These are phyloP conservation scores for Tranzscheliella williamsii DNA, from an alignment of 1,284 basidiomycete genomes.

Conservation along the genomic window DNA sequence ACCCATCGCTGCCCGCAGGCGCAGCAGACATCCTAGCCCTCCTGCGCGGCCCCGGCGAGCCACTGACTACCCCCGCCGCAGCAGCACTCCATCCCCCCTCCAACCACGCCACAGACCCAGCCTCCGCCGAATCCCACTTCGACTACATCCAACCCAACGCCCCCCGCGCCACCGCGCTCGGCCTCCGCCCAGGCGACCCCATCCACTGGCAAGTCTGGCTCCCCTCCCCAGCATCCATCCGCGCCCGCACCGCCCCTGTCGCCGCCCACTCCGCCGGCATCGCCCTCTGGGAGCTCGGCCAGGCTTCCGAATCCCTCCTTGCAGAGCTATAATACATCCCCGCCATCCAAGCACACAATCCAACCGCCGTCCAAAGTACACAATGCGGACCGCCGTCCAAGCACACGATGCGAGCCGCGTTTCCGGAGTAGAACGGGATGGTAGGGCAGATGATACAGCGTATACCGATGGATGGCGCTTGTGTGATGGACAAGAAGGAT, in stretches of 20 bases:
- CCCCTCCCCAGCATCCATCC: conserved; percentile 6
- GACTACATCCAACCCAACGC: conserved; percentile 25
- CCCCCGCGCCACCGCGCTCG: conserved; percentile 3
- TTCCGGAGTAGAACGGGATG: too few species aligned
- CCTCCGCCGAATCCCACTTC: conserved; percentile 11
- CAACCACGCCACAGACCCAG: conserved; percentile 6
- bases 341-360: background rate
- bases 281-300: conserved; percentile 35
- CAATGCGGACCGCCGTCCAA: too few species aligned
- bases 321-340: conserved; percentile 15
- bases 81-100: conserved; percentile 5
- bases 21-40: conserved; percentile 5
- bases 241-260: conserved; percentile 1
- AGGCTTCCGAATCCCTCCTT: conserved; percentile 13
- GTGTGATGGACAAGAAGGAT: too few species aligned
- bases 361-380: background rate
- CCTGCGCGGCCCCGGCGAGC: conserved; percentile 26
- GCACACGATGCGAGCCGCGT: too few species aligned
- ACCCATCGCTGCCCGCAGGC: conserved; percentile 3
- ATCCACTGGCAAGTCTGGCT: conserved; percentile 28
- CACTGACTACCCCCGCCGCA: conserved; percentile 6
- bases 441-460: too few species aligned
- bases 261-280: conserved; percentile 15
- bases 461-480: too few species aligned
- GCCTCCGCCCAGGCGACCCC: conserved; percentile 17